Base-by-base conservation (phyloP, 1,139 yeast genomes). In the Yamadazyma conglobata region DNA sequence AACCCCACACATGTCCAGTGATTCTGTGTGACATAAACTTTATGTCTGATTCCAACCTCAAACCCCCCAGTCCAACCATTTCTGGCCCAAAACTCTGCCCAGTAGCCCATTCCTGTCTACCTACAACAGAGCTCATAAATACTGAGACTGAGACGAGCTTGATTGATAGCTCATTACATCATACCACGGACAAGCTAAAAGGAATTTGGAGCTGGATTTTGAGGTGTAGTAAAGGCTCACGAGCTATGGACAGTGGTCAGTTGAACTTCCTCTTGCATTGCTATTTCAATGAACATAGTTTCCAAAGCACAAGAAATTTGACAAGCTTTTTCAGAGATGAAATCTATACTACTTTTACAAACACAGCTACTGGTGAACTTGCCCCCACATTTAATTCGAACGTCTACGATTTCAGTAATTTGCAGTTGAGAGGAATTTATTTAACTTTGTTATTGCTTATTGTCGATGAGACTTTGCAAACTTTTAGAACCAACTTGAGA, bases 11-110 rank as follows among this genome's bases (percentile, higher is more conserved):
- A 29, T 66, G 73, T 33, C 72, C 73, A 0, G 72, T 66, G 3
- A 54, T 62, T 19, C 68, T 60, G 34, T 62, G 68, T 37, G 70
- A 64, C 39, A 54, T 66, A 37, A 60, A 61, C 34, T 53, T 61
- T 31, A 57, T 64, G 60, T 46, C 48, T 15, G 64, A 60, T 10
- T 57, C 53, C 15, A 13, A 10, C 4, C n/a, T 16, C 11, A 22
- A 13, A n/a, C 13, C 23, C 11, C 29, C 29, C 10, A 22, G 9
- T n/a, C 15, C 10, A 14, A 11, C 10, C 12, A 21, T 7, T 5
- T 11, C 10, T 22, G 24, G 24, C 9, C 15, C 10, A 17, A 64
- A 60, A 12, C 57, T 52, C 15, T 12, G 7, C 4, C 10, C 22
- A 14, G 14, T 7, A 11, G 10, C 16, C 14, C 18, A 18, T 15